A percentile compares a stretch with the other conserved stretches of the same genome.
Evolutionary conservation across 441 rosid species (phyloP).

Genomic region (Jatropha multifida): DNA sequence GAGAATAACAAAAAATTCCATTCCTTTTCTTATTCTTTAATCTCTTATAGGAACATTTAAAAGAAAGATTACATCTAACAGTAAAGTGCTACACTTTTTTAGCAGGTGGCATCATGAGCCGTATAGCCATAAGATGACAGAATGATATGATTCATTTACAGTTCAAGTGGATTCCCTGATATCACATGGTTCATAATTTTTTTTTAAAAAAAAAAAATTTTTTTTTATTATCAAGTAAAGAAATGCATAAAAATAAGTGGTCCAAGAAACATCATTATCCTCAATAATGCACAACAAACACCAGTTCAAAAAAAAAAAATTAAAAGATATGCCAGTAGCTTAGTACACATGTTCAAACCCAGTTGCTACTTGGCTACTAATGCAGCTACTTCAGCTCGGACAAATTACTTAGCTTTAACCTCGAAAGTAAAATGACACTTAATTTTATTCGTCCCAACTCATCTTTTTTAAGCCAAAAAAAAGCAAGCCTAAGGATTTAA

Average conservation of each 20-base stretch:
- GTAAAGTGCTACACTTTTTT: not conserved
- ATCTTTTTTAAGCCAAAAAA: not conserved
- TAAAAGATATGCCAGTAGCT: no score
- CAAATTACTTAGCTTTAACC: not conserved
- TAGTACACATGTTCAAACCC: not conserved
- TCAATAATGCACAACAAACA: not conserved
- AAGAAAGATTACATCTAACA: not conserved
- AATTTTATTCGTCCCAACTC: not conserved
- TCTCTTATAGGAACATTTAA: not conserved
- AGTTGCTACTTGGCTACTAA: not conserved
- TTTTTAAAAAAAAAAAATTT: not conserved
- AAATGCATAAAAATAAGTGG: not conserved
- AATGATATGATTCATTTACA: not conserved
- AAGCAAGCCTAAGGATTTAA: not conserved
- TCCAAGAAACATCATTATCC: conserved; percentile 16
- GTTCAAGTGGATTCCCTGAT: not conserved
- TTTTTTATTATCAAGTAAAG: not conserved
- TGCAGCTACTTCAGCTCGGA: not conserved
- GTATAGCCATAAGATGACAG: not conserved
- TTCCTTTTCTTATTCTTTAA: not conserved
- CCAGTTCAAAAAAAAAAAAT: not conserved
- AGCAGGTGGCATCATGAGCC: not conserved
- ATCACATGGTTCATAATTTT: not conserved
- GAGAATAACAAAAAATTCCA: not conserved
- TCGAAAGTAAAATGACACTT: not conserved